These are phyloP conservation scores for Trichophyton simii DNA, from an alignment of 2,329 filamentous ascomycete genomes.

Conservation along the genomic window DNA sequence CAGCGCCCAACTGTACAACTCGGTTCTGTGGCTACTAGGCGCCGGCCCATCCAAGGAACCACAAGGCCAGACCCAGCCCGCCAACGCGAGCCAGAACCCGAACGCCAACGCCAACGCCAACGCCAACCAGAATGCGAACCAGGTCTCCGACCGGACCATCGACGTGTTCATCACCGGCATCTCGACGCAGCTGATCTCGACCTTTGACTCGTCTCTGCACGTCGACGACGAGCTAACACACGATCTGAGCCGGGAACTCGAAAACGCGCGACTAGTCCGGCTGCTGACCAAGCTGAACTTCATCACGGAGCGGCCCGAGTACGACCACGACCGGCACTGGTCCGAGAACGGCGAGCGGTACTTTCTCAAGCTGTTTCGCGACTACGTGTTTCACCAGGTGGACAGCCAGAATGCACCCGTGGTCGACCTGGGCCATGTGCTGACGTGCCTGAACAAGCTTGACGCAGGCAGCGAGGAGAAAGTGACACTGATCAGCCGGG, in stretches of 20 bases:
- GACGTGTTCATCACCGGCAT: slow-evolving; percentile 70
- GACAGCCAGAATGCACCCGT: slow-evolving; percentile 72
- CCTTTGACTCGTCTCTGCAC: slow-evolving; percentile 69
- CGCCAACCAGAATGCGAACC: no score
- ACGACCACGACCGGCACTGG: slow-evolving; percentile 66
- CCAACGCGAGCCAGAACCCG: no score
- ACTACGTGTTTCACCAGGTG: slow-evolving; percentile 95
- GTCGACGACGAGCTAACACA: slow-evolving; percentile 61
- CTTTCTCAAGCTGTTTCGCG: slow-evolving; percentile 84
- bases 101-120: no score
- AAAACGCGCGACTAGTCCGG: slow-evolving; percentile 76
- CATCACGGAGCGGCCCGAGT: slow-evolving; percentile 81
- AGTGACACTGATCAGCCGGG: slow-evolving; percentile 71
- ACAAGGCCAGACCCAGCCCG: not conserved
- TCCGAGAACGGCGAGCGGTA: slow-evolving; percentile 88
- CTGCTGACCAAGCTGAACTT: slow-evolving; percentile 71
- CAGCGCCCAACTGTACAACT: slow-evolving; percentile 64
- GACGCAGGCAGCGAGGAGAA: slow-evolving; percentile 82
- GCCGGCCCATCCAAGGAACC: slow-evolving; percentile 42
- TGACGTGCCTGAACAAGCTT: slow-evolving; percentile 78
- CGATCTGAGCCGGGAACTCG: slow-evolving; percentile 66
- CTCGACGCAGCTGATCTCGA: slow-evolving; percentile 59
- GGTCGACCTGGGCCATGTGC: slow-evolving; percentile 74
- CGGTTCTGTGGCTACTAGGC: slow-evolving; percentile 67
- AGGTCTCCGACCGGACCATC: slow-evolving; percentile 43